These are phyloP conservation scores for Penicillium coffeae DNA, from an alignment of 495 filamentous ascomycete species.

Conservation along the genomic window DNA sequence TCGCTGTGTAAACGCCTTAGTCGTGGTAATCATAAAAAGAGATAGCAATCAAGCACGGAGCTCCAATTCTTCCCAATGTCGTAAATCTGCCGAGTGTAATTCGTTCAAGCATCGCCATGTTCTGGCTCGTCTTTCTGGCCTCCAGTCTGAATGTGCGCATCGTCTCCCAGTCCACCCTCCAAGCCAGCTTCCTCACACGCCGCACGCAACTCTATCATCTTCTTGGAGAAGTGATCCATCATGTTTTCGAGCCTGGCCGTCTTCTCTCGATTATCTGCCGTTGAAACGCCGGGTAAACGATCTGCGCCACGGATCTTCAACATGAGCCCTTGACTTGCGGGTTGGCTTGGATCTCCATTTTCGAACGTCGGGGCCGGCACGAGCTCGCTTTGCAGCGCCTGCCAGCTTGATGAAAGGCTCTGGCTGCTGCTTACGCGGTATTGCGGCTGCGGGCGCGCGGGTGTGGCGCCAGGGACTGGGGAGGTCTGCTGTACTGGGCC, in stretches of 20 bases:
- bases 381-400: conserved; percentile 47
- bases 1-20: too few relatives aligned
- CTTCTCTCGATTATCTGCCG: conserved; percentile 30
- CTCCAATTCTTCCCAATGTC: too few relatives aligned
- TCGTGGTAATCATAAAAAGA: too few relatives aligned
- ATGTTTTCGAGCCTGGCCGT: conserved; percentile 50
- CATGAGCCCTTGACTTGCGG: conserved; percentile 51
- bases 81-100: too few relatives aligned
- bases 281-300: conserved; percentile 26
- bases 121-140: not conserved
- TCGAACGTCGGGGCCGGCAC: conserved; percentile 57
- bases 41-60: too few relatives aligned
- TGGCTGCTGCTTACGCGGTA: conserved; percentile 46
- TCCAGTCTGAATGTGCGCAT: not conserved
- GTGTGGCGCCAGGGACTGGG: not conserved
- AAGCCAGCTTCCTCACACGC: conserved; percentile 38
- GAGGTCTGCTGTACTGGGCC: not conserved
- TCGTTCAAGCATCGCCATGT: too few relatives aligned
- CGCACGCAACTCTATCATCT: conserved; percentile 50
- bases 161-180: not conserved
- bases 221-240: conserved; percentile 64
- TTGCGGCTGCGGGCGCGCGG: conserved; percentile 5
- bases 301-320: conserved; percentile 60
- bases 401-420: conserved; percentile 51
- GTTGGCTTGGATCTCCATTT: conserved; percentile 34